These are phyloP conservation scores for Begonia fuchsioides DNA, from an alignment of 306 rosid species.

Conservation along the genomic window DNA sequence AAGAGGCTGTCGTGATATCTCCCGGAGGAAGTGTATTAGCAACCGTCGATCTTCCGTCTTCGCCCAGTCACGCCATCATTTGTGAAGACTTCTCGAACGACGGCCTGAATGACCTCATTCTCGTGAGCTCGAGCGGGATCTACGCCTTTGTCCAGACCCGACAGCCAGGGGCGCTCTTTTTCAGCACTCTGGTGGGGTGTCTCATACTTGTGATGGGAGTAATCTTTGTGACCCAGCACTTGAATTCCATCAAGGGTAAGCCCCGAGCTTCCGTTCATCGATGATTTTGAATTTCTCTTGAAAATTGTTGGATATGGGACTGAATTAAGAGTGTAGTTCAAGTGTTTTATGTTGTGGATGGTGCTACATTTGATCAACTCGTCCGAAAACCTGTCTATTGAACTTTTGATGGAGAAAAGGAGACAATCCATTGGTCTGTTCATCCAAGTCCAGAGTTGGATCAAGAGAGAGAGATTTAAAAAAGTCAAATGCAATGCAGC, in stretches of 20 bases:
- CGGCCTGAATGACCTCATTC: conserved; percentile 80
- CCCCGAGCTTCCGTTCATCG: conserved; percentile 63
- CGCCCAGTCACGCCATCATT: conserved; percentile 74
- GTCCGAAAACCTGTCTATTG: too few relatives aligned
- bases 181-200: conserved; percentile 88
- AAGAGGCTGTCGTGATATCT: conserved; percentile 78
- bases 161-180: conserved; percentile 96
- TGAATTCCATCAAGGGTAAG: conserved; percentile 67
- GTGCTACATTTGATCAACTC: too few relatives aligned
- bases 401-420: too few relatives aligned
- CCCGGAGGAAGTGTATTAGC: conserved; percentile 73
- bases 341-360: too few relatives aligned
- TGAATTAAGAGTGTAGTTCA: too few relatives aligned
- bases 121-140: conserved; percentile 70
- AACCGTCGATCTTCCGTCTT: conserved; percentile 59
- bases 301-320: too few relatives aligned
- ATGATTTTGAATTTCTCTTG: conserved; percentile 13
- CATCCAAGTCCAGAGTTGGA: too few relatives aligned
- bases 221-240: conserved; percentile 78
- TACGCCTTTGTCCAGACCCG: conserved; percentile 92
- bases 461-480: too few relatives aligned
- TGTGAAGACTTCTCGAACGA: conserved; percentile 86
- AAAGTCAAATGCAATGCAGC: too few relatives aligned
- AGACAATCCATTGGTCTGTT: too few relatives aligned
- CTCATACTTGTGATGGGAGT: conserved; percentile 88